Evolutionary conservation across 148 eudicot genomes (phyloP).

Genomic region (Chenopodium quinoa): DNA sequence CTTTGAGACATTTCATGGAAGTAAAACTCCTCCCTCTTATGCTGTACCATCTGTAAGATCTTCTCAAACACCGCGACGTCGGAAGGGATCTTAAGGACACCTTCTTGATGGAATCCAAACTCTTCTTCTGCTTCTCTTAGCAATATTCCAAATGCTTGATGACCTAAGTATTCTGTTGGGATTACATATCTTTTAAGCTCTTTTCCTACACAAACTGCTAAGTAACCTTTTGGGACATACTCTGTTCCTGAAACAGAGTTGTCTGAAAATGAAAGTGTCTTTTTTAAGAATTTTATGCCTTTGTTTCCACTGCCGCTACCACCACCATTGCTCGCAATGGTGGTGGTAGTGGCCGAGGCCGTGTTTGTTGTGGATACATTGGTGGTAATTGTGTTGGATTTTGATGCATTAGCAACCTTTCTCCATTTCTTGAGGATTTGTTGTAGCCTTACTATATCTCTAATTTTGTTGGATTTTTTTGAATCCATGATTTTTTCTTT

Average conservation of each 20-base stretch:
- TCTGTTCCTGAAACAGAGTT: constrained; percentile 25
- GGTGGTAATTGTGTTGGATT: constrained; percentile 9
- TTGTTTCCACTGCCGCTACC: constrained; percentile 29
- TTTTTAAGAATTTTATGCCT: constrained; percentile 73
- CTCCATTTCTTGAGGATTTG: constrained; percentile 84
- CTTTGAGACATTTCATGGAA: not conserved
- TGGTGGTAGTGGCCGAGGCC: not conserved
- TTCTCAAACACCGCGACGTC: constrained; percentile 59
- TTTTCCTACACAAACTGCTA: constrained; percentile 74
- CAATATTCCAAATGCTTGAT: constrained; percentile 58
- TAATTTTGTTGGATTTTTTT: constrained; percentile 77
- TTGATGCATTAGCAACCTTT: constrained; percentile 47
- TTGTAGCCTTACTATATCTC: constrained; percentile 82
- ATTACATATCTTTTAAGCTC: constrained; percentile 72
- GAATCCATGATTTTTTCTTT: constrained; percentile 41
- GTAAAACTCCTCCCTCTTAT: constrained; percentile 32
- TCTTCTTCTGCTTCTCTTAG: constrained; percentile 90
- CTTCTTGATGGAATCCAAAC: constrained; percentile 89
- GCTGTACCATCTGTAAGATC: constrained; percentile 57
- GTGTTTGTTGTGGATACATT: not conserved
- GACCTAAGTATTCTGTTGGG: constrained; percentile 68
- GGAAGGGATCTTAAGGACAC: constrained; percentile 81
- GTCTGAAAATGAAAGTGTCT: constrained; percentile 76
- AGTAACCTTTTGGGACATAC: constrained; percentile 62
- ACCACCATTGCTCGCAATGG: not conserved